A percentile compares a stretch with the other conserved stretches of the same genome.
Evolutionary conservation across 495 filamentous ascomycete species (phyloP).

Genomic region (Cercophora sp.): DNA sequence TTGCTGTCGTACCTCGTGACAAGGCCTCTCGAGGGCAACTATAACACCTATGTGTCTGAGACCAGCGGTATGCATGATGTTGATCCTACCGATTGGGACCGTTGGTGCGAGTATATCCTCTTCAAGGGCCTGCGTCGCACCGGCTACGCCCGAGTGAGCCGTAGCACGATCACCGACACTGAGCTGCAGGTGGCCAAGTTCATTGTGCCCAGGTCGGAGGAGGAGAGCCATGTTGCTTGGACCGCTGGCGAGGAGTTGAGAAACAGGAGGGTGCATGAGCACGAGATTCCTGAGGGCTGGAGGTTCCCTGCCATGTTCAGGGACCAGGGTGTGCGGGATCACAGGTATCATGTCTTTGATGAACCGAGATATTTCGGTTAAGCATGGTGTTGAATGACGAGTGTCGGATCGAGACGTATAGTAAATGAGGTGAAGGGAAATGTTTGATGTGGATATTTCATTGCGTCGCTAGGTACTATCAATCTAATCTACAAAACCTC

Average conservation of each 20-base stretch:
- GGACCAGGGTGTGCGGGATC: conserved; percentile 81
- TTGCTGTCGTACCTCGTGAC: conserved; percentile 91
- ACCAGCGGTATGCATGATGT: conserved; percentile 91
- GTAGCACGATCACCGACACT: conserved; percentile 92
- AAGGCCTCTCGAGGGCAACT: conserved; percentile 86
- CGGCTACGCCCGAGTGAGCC: conserved; percentile 85
- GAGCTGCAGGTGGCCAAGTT: conserved; percentile 98
- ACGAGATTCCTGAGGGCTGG: conserved; percentile 69
- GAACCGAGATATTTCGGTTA: conserved; percentile 72
- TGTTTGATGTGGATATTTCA: no score
- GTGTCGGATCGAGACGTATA: no score
- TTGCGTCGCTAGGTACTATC: no score
- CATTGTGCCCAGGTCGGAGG: conserved; percentile 68
- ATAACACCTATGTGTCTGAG: conserved; percentile 92
- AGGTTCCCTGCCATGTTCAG: conserved; percentile 86
- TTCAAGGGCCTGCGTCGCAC: conserved; percentile 84
- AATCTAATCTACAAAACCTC: no score
- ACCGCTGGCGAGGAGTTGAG: conserved; percentile 26
- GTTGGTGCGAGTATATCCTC: conserved; percentile 99
- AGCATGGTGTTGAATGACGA: conserved; percentile 8
- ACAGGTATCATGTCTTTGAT: conserved; percentile 94
- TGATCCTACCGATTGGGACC: conserved; percentile 88
- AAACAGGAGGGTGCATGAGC: conserved; percentile 47
- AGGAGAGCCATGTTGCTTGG: conserved; percentile 48
- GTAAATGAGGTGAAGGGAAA: no score